phyloP scores from a whole-genome alignment of 768 basidiomycete species.

The Amanita pseudoporphyria region DNA sequence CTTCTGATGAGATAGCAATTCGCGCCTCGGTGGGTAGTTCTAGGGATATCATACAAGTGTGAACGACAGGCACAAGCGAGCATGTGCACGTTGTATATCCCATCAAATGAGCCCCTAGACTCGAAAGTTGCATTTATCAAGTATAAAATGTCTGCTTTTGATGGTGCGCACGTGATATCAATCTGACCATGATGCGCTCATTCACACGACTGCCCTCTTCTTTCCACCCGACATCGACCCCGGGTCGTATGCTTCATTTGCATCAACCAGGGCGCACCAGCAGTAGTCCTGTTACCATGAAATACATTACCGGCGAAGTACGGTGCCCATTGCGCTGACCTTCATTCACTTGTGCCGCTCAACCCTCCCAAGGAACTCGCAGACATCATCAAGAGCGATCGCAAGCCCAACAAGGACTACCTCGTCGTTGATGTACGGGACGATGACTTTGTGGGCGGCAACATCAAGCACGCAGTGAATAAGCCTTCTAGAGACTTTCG shows the following conservation, averaged over 20 bases:
- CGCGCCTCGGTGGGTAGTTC: no score
- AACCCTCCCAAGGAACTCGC: constrained; percentile 49
- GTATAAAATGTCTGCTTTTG: no score
- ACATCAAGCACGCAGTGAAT: constrained; percentile 59
- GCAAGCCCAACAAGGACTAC: constrained; percentile 54
- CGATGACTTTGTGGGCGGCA: constrained; percentile 69
- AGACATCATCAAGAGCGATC: constrained; percentile 55
- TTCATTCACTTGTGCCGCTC: not conserved
- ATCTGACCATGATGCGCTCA: no score
- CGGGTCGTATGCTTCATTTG: not conserved
- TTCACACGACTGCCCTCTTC: no score
- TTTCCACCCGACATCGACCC: not conserved
- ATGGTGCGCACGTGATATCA: no score
- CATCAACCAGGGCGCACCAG: not conserved
- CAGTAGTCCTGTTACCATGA: constrained; percentile 12
- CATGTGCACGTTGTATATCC: no score
- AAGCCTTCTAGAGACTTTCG: constrained; percentile 55
- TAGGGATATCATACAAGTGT: no score
- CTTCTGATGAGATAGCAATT: no score
- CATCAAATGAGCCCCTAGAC: no score
- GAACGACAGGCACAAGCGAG: no score
- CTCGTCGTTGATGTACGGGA: constrained; percentile 81
- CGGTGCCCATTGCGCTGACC: constrained; percentile 8
- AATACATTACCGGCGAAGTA: constrained; percentile 33
- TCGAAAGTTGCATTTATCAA: no score